A percentile compares a stretch with the other conserved stretches of the same genome.
phyloP scores from a whole-genome alignment of 257 asterid genomes.

The Ehretia macrophylla region DNA sequence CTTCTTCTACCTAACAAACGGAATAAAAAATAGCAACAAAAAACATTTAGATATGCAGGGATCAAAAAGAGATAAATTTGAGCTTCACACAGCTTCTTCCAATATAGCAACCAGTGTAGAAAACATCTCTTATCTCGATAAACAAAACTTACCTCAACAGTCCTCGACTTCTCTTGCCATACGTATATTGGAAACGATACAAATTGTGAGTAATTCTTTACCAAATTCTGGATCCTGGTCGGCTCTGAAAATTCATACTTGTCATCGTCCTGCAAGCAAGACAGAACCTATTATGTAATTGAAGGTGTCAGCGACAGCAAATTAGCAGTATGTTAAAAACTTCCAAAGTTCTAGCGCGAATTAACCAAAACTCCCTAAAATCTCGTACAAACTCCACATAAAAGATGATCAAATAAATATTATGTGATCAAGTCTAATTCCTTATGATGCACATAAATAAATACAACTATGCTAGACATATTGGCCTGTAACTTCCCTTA shows the following conservation, averaged over 20 bases:
- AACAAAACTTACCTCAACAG: constrained; percentile 61
- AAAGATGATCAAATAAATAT: too few relatives aligned
- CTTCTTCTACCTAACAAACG: constrained; percentile 82
- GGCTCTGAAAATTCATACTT: constrained; percentile 92
- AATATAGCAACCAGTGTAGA: background rate
- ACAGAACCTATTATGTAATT: background rate
- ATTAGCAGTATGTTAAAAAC: too few relatives aligned
- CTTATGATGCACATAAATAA: too few relatives aligned
- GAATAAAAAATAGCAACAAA: background rate
- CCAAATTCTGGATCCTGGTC: constrained; percentile 74
- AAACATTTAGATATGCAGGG: too few relatives aligned
- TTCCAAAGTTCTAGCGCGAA: too few relatives aligned
- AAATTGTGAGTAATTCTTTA: constrained; percentile 93
- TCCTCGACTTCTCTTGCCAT: constrained; percentile 94
- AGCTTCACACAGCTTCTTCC: background rate
- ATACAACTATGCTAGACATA: too few relatives aligned
- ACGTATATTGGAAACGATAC: constrained; percentile 89
- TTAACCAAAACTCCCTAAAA: background rate
- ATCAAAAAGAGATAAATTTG: background rate
- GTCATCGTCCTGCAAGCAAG: constrained; percentile 70
- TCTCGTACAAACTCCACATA: background rate
- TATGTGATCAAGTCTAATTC: too few relatives aligned
- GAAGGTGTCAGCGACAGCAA: too few relatives aligned
- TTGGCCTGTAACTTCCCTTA: too few relatives aligned
- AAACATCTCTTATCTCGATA: background rate